Conservation (phyloP, 129 eudicot genomes). For the Pulicaria dysenterica region DNA sequence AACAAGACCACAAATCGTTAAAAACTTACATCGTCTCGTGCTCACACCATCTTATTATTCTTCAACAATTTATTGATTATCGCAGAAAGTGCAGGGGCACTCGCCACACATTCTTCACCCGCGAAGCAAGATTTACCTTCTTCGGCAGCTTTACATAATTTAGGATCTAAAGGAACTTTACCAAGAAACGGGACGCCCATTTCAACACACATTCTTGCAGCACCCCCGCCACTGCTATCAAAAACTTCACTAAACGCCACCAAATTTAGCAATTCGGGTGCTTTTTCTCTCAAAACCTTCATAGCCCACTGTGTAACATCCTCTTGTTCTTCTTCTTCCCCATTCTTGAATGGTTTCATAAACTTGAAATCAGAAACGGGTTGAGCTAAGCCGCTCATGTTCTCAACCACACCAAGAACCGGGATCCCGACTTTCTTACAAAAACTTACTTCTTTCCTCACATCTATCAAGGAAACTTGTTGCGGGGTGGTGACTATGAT, state of each 20-base stretch:
- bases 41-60: slow-evolving; percentile 21
- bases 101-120: slow-evolving; percentile 57
- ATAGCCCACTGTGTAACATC: slow-evolving; percentile 63
- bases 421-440: slow-evolving; percentile 81
- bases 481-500: slow-evolving; percentile 92
- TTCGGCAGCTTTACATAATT: slow-evolving; percentile 86
- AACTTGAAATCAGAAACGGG: slow-evolving; percentile 58
- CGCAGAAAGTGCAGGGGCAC: slow-evolving; percentile 68
- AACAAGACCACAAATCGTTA: background rate
- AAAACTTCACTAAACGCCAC: slow-evolving; percentile 69
- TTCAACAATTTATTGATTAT: slow-evolving; percentile 65
- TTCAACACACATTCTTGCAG: slow-evolving; percentile 71
- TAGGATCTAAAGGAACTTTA: slow-evolving; percentile 84
- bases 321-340: slow-evolving; percentile 51
- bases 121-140: slow-evolving; percentile 84
- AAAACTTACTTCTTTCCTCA: slow-evolving; percentile 78
- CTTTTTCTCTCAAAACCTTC: slow-evolving; percentile 54
- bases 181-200: slow-evolving; percentile 92
- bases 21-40: background rate
- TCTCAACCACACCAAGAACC: slow-evolving; percentile 90
- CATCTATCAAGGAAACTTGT: slow-evolving; percentile 91
- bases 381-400: slow-evolving; percentile 86
- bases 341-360: slow-evolving; percentile 42
- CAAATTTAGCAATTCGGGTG: slow-evolving; percentile 70
- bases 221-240: slow-evolving; percentile 88